These are phyloP conservation scores for Plasmodium relictum DNA, from an alignment of 169 alveolate species.

Conservation along the genomic window DNA sequence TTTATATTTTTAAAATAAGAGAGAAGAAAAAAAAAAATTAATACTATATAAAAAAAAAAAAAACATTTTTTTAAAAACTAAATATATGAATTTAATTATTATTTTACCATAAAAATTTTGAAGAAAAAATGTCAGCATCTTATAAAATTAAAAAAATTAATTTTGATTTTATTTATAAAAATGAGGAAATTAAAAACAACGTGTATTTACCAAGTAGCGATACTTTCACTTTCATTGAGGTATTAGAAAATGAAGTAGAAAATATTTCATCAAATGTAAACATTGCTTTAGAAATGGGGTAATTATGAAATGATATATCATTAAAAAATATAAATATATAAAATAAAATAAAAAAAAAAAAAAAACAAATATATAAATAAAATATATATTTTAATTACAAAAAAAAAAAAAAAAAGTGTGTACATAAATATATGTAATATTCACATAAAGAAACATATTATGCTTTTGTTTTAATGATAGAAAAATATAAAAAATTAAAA, in stretches of 20 bases:
- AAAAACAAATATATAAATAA: no score
- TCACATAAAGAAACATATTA: background rate
- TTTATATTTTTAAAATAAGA: background rate
- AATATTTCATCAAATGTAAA: constrained; percentile 29
- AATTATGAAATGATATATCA: constrained; percentile 1
- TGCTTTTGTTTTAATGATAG: no score
- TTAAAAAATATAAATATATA: background rate
- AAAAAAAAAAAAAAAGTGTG: background rate
- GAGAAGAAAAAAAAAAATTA: background rate
- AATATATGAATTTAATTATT: background rate
- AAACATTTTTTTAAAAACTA: background rate
- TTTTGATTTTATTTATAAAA: constrained; percentile 72
- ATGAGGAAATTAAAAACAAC: constrained; percentile 53
- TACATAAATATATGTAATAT: background rate
- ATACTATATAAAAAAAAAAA: background rate
- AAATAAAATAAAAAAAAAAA: background rate
- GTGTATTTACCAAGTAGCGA: constrained; percentile 86
- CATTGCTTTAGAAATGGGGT: constrained; percentile 71
- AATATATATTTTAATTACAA: background rate
- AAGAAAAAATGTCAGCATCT: background rate
- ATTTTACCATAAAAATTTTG: background rate
- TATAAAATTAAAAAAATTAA: constrained; percentile 9
- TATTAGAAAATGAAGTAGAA: constrained; percentile 76
- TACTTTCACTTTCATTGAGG: constrained; percentile 83
- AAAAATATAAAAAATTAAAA: no score